Percentiles rank a stretch among this genome's conserved stretches.
phyloP scores from a whole-genome alignment of 352 stramenopile species.

The Phytophthora ohioensis region DNA sequence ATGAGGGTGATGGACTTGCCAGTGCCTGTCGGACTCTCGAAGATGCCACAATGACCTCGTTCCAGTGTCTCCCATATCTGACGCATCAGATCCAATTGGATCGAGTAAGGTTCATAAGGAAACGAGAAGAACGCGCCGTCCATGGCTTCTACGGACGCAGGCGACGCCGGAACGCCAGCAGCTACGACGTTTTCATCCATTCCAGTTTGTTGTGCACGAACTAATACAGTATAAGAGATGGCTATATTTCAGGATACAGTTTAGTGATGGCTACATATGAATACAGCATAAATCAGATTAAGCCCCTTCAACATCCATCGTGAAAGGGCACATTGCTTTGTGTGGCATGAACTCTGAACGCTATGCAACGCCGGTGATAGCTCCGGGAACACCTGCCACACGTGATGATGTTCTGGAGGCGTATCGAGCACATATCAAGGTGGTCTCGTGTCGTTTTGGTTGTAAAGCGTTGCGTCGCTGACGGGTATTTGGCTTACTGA shows the following conservation, averaged over 20 bases:
- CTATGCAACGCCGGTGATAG: neutral
- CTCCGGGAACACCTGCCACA: constrained; percentile 6
- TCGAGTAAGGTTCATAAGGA: constrained; percentile 91
- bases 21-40: constrained; percentile 93
- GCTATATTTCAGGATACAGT: neutral
- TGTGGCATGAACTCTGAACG: constrained; percentile 10
- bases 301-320: constrained; percentile 12
- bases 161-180: neutral
- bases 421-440: constrained; percentile 56
- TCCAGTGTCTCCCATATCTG: constrained; percentile 89
- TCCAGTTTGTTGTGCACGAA: neutral
- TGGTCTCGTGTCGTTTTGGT: neutral
- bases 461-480: neutral
- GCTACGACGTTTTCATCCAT: constrained; percentile 9
- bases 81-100: constrained; percentile 91
- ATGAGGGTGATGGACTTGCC: constrained; percentile 94
- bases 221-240: constrained; percentile 2
- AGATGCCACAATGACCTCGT: constrained; percentile 87
- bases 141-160: constrained; percentile 19
- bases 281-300: neutral
- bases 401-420: constrained; percentile 56
- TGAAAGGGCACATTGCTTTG: neutral
- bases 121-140: constrained; percentile 87
- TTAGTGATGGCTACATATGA: neutral
- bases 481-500: neutral